phyloP scores from a whole-genome alignment of 1,284 basidiomycete species.

The Ustilago shanxiensis region DNA sequence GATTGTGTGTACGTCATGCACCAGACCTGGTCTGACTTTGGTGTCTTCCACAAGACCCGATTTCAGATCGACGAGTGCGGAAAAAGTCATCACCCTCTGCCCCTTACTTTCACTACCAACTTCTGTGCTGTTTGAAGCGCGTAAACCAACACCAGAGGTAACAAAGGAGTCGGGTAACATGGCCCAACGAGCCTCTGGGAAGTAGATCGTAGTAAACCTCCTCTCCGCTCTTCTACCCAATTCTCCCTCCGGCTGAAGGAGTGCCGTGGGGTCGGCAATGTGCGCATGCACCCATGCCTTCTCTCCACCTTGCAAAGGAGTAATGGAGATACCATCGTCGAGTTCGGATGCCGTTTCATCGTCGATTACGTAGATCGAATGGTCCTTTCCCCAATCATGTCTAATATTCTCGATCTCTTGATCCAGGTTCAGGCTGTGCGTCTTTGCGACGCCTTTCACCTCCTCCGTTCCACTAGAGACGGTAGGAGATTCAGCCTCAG shows the following conservation, averaged over 20 bases:
- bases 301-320: conserved; percentile 71
- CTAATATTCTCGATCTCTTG: conserved; percentile 33
- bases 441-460: conserved; percentile 11
- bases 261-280: conserved; percentile 89
- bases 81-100: conserved; percentile 81
- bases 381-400: conserved; percentile 82
- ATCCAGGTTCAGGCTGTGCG: conserved; percentile 28
- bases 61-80: conserved; percentile 76
- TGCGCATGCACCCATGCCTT: conserved; percentile 88
- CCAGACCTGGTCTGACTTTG: conserved; percentile 78
- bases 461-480: not conserved
- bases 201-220: conserved; percentile 58
- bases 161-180: conserved; percentile 74
- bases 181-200: conserved; percentile 55
- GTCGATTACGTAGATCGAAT: conserved; percentile 91
- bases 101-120: conserved; percentile 67
- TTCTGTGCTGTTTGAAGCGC: conserved; percentile 55
- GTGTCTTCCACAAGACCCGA: conserved; percentile 80
- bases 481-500: conserved; percentile 3
- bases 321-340: conserved; percentile 90
- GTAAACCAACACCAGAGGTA: conserved; percentile 51
- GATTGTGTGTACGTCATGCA: conserved; percentile 78
- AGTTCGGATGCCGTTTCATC: conserved; percentile 85
- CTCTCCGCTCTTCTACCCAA: conserved; percentile 52
- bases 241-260: conserved; percentile 81